phyloP scores from a whole-genome alignment of 768 basidiomycete genomes.

The Termitomyces eurrhizus region DNA sequence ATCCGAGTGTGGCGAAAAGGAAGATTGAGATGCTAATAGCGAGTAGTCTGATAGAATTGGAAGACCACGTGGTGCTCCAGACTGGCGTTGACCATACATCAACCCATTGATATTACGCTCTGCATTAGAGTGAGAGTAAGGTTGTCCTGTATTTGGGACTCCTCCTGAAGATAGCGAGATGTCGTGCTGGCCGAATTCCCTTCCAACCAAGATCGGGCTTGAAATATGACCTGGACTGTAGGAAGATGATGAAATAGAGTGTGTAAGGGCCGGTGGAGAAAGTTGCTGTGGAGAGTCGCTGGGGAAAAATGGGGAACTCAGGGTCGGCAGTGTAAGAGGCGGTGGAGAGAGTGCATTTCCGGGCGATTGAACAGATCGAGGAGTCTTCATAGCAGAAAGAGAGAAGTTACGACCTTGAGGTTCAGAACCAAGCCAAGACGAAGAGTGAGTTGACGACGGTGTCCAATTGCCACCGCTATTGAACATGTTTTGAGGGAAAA shows the following conservation, averaged over 20 bases:
- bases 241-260: constrained; percentile 23
- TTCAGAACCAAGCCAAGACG: constrained; percentile 14
- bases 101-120: constrained; percentile 14
- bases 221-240: constrained; percentile 25
- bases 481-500: constrained; percentile 7
- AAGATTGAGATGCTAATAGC: constrained; percentile 10
- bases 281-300: constrained; percentile 27
- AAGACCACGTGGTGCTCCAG: constrained; percentile 16
- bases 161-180: constrained; percentile 22
- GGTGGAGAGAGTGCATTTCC: constrained; percentile 17
- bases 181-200: constrained; percentile 20
- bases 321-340: constrained; percentile 42
- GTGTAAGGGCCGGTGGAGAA: constrained; percentile 23
- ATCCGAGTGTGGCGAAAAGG: constrained; percentile 9
- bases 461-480: constrained; percentile 9
- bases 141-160: constrained; percentile 23
- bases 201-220: constrained; percentile 7
- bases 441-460: constrained; percentile 4
- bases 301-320: constrained; percentile 57
- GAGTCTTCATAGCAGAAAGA: constrained; percentile 5
- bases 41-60: constrained; percentile 18
- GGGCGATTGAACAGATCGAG: constrained; percentile 6
- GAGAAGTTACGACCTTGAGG: constrained; percentile 4
- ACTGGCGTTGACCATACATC: constrained; percentile 15
- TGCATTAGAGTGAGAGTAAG: constrained; percentile 14